These are phyloP conservation scores for Paraphaeosphaeria sporulosa DNA, from an alignment of 2,329 filamentous ascomycete genomes.

Conservation along the genomic window DNA sequence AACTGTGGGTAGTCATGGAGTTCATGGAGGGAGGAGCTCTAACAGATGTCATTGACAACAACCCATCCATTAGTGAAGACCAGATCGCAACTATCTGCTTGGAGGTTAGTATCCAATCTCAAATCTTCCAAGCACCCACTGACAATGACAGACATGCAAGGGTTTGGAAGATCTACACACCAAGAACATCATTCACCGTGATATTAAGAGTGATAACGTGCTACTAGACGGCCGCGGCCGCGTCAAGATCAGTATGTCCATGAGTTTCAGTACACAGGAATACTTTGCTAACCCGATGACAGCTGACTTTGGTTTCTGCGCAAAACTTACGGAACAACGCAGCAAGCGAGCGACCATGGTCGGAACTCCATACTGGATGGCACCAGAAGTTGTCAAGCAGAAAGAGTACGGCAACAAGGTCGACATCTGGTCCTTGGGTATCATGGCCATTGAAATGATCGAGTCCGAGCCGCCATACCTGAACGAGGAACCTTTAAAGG, in stretches of 20 bases:
- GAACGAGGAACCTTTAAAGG: slow-evolving; percentile 97
- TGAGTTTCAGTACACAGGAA: background rate
- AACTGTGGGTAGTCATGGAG: slow-evolving; percentile 99
- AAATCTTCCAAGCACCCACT: slow-evolving; percentile 23
- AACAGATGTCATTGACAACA: slow-evolving; percentile 99
- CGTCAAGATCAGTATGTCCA: slow-evolving; percentile 89
- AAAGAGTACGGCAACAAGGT: slow-evolving; percentile 99
- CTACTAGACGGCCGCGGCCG: slow-evolving; percentile 92
- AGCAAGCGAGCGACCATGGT: slow-evolving; percentile 99
- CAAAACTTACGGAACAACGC: slow-evolving; percentile 96
- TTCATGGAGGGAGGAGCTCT: slow-evolving; percentile 98
- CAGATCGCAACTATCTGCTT: slow-evolving; percentile 97
- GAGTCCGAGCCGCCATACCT: slow-evolving; percentile 97
- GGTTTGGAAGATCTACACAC: slow-evolving; percentile 93
- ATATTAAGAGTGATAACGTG: slow-evolving; percentile 99
- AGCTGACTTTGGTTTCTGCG: slow-evolving; percentile 99
- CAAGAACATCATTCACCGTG: slow-evolving; percentile 97
- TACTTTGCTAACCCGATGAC: slow-evolving; percentile 22
- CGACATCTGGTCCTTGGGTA: slow-evolving; percentile 97
- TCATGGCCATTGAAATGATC: slow-evolving; percentile 99
- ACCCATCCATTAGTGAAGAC: slow-evolving; percentile 89
- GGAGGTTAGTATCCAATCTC: slow-evolving; percentile 69
- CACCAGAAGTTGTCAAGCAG: slow-evolving; percentile 98
- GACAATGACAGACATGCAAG: slow-evolving; percentile 78
- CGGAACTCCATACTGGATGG: slow-evolving; percentile 99